Percentiles rank a stretch among this genome's conserved stretches.
phyloP scores from a whole-genome alignment of 495 filamentous ascomycete species.

The Podospora sp. region DNA sequence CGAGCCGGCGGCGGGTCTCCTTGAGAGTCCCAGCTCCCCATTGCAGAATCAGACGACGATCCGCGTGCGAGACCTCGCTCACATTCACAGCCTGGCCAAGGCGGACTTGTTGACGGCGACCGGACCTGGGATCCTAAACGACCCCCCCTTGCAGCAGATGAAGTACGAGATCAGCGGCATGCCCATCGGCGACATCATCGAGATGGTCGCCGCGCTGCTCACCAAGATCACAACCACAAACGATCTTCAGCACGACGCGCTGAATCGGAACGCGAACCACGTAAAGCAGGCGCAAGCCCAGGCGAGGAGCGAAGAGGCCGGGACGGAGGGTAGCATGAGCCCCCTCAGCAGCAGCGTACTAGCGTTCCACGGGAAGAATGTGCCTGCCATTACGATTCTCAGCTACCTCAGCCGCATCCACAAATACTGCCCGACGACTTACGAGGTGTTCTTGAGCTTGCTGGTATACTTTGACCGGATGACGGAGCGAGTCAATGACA shows the following conservation, averaged over 20 bases:
- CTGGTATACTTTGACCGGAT: constrained; percentile 98
- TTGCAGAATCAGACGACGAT: constrained; percentile 50
- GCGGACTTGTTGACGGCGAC: constrained; percentile 62
- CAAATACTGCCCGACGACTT: constrained; percentile 98
- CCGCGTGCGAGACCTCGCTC: constrained; percentile 79
- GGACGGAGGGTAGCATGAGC: constrained; percentile 67
- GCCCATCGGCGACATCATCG: constrained; percentile 97
- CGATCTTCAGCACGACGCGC: constrained; percentile 82
- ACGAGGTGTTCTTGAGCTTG: constrained; percentile 94
- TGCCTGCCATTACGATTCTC: constrained; percentile 93
- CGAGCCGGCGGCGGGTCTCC: constrained; percentile 23
- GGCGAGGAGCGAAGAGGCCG: constrained; percentile 49
- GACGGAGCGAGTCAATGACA: constrained; percentile 89
- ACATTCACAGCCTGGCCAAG: constrained; percentile 85
- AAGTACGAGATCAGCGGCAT: constrained; percentile 97
- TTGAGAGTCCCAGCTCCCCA: constrained; percentile 23
- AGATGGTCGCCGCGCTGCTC: constrained; percentile 98
- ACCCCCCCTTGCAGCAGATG: constrained; percentile 53
- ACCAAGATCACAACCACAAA: constrained; percentile 99
- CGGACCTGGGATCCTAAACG: constrained; percentile 51
- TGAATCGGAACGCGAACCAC: constrained; percentile 51
- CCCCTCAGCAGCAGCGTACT: constrained; percentile 86
- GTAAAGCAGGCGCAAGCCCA: constrained; percentile 49
- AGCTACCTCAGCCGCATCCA: constrained; percentile 97
- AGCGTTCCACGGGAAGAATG: constrained; percentile 99